phyloP scores from a whole-genome alignment of 1,139 yeast species.

The Eremothecium gossypii region DNA sequence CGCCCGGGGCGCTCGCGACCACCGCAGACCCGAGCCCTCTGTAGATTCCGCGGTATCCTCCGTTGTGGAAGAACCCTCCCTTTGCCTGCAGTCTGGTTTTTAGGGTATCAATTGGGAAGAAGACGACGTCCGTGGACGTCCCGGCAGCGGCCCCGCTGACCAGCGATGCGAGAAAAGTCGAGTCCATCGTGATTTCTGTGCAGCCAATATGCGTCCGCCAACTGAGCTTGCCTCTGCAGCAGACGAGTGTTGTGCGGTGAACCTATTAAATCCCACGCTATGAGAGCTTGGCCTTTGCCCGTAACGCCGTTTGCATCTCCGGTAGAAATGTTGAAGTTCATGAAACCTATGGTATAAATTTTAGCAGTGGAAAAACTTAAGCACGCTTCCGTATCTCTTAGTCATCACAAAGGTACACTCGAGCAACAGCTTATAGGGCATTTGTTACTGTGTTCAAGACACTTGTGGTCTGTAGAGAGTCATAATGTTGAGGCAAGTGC shows the following conservation, averaged over 20 bases:
- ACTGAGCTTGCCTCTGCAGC: too few species aligned
- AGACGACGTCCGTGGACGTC: conserved; percentile 85
- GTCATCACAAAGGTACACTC: too few species aligned
- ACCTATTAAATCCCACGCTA: too few species aligned
- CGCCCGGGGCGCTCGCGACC: conserved; percentile 91
- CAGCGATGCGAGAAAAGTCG: conserved; percentile 23
- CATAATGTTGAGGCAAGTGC: background rate
- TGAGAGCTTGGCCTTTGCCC: too few species aligned
- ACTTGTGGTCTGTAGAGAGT: background rate
- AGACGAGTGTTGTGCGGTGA: too few species aligned
- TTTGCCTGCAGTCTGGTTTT: conserved; percentile 91
- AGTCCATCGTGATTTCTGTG: conserved; percentile 6
- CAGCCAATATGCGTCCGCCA: too few species aligned
- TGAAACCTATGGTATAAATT: too few species aligned
- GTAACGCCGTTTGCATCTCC: too few species aligned
- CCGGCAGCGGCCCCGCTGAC: conserved; percentile 93
- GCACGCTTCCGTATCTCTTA: background rate
- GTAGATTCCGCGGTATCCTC: conserved; percentile 88
- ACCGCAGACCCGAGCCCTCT: conserved; percentile 90
- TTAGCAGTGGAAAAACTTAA: background rate
- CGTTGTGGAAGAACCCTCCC: conserved; percentile 87
- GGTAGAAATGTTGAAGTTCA: too few species aligned
- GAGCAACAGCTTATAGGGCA: too few species aligned
- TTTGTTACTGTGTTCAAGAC: too few species aligned
- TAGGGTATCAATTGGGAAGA: conserved; percentile 92